Conservation (phyloP, 176 grass and related monocot species). For the bread wheat (Triticum aestivum) region IWGSC_CS_RefSeq_v2.1 NC_057797.1:632471594-632472093, state of each 20-base stretch:
- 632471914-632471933: conserved; percentile 31
- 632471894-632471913: conserved; percentile 41
- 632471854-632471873: conserved; percentile 40
- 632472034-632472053: conserved; percentile 36
- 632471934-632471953: conserved; percentile 38
- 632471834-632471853: conserved; percentile 48
- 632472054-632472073: conserved; percentile 50
- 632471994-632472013: conserved; percentile 36
- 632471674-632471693: too few relatives aligned
- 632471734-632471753: background rate
- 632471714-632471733: background rate
- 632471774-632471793: background rate
- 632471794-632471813: conserved; percentile 10
- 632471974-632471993: conserved; percentile 60
- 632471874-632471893: conserved; percentile 43
- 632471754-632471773: background rate
- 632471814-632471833: conserved; percentile 58
- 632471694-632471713: background rate
- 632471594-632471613: too few relatives aligned
- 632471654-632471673: background rate
- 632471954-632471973: conserved; percentile 48
- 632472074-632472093: conserved; percentile 34
- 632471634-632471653: background rate
- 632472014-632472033: conserved; percentile 50
- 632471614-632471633: too few relatives aligned